A percentile compares a stretch with the other conserved stretches of the same genome.
These are phyloP conservation scores for Echium plantagineum DNA, from an alignment of 257 asterid species.

Conservation along the genomic window DNA sequence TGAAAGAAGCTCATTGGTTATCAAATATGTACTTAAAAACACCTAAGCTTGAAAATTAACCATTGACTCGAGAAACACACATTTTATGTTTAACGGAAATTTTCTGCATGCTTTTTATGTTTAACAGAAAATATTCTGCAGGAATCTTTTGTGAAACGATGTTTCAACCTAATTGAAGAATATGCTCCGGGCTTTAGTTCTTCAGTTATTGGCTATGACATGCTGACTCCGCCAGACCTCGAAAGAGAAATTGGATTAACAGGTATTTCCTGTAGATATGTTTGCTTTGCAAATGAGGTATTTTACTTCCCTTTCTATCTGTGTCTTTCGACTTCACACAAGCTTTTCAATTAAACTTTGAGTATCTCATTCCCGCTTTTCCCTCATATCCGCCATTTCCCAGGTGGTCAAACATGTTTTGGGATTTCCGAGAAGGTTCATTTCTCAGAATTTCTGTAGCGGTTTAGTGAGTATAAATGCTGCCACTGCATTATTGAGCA, in stretches of 20 bases:
- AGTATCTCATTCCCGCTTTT: background rate
- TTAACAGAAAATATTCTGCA: conserved; percentile 11
- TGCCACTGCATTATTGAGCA: too few species aligned
- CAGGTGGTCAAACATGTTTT: too few species aligned
- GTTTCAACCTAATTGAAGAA: conserved; percentile 77
- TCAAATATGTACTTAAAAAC: too few species aligned
- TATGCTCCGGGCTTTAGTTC: conserved; percentile 85
- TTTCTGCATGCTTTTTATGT: conserved; percentile 14
- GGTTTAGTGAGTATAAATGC: too few species aligned
- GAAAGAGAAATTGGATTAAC: conserved; percentile 83
- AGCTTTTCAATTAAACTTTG: too few species aligned
- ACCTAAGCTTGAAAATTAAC: too few species aligned
- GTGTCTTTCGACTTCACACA: background rate
- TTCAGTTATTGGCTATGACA: conserved; percentile 77
- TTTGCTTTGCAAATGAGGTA: background rate
- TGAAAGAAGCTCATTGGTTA: background rate
- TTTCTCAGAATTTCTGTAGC: too few species aligned
- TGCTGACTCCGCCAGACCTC: conserved; percentile 97
- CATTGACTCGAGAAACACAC: background rate
- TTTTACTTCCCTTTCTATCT: background rate
- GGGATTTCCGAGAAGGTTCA: too few species aligned
- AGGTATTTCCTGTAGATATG: conserved; percentile 29
- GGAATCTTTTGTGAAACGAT: conserved; percentile 73
- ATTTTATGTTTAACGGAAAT: background rate
- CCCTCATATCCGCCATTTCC: background rate